Evolutionary conservation across 2,329 filamentous ascomycete species (phyloP), one percentile per base, ranked within the genome.

Genomic region (Aspergillus sojae): DNA sequence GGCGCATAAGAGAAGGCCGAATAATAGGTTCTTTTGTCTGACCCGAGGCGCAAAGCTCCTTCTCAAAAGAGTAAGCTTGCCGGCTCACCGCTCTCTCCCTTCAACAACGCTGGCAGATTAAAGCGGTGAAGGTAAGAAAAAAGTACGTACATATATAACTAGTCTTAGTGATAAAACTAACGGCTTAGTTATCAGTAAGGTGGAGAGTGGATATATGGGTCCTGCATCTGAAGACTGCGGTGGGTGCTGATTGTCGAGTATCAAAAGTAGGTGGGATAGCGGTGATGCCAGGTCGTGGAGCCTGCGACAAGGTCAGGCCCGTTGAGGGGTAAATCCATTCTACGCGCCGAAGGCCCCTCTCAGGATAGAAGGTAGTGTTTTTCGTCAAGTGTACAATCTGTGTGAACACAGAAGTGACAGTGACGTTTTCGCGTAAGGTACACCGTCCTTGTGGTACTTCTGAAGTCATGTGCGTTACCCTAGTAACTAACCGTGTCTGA

Each of bases 401-500:
- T 41, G 19, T n/a, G 19, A 41, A 14, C 39, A 9, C 39, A n/a
- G 19, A 19, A 41, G 39, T 39, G 43, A 57, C 16, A 41, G 39
- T 39, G 43, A 57, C 52, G 41, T 57, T 55, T 14, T 43, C 10
- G 5, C 39, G 23, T 54, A 46, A 57, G 34, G 16, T 59, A 32
- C 52, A 39, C 32, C 53, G 21, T 52, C 1, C 48, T 39, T 55
- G 52, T 54, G 32, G 52, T 34, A 54, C 52, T 14, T 63, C 46
- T n/a, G 45, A 67, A 63, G 61, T 65, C 63, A 66, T 65, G 61
- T 62, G 66, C 30, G 68, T 68, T 69, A 56, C 68, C 68, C 63
- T 60, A 69, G 68, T 67, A 66, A 68, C 67, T 69, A 61, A 63
- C 58, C 59, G 58, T 56, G 60, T 62, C 64, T 62, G 28, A 55